Conservation (phyloP, 305 asterid genomes). For the Fraxinus dipetala region DNA sequence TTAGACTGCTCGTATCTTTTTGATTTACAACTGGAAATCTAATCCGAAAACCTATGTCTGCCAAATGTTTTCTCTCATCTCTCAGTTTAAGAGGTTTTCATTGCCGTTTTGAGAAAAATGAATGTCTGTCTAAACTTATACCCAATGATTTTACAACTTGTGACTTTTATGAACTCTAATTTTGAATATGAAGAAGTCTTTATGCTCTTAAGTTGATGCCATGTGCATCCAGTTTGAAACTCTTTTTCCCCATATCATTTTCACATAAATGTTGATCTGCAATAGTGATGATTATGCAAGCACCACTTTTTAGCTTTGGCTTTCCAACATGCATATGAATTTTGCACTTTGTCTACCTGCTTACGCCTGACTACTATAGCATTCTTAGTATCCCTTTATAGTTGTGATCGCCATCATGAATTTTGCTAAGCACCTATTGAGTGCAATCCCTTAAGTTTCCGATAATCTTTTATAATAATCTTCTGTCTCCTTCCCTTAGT, state of each 20-base stretch:
- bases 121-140: background rate
- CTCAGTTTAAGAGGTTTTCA: background rate
- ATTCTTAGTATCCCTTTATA: background rate
- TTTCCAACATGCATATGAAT: background rate
- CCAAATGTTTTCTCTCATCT: background rate
- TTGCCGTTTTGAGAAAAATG: background rate
- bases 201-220: background rate
- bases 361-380: background rate
- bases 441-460: background rate
- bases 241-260: background rate
- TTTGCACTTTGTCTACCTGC: background rate
- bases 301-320: background rate
- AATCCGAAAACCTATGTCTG: background rate
- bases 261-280: background rate
- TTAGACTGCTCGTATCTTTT: slow-evolving; percentile 27
- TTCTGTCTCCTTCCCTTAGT: background rate
- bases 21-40: slow-evolving; percentile 11
- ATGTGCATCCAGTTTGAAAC: background rate
- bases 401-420: background rate
- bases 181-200: background rate
- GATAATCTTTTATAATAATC: background rate
- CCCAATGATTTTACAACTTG: background rate
- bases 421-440: background rate
- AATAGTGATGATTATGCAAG: background rate
- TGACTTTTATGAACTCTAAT: background rate